Conservation (phyloP, 2,329 filamentous ascomycete genomes). For the Alternaria rosae region DNA sequence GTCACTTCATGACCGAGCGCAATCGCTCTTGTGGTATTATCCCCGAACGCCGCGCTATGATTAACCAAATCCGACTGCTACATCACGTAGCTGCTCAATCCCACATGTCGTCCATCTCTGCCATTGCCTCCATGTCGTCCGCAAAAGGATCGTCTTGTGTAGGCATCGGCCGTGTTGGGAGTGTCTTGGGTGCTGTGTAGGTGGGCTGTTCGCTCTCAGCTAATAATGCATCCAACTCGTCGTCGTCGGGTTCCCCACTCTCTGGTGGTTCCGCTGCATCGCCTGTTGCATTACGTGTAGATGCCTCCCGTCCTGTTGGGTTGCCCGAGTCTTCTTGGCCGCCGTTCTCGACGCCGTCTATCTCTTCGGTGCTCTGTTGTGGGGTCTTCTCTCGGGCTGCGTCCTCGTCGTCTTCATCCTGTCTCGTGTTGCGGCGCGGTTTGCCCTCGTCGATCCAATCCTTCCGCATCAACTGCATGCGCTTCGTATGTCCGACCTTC, state of each 20-base stretch:
- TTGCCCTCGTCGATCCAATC: constrained; percentile 84
- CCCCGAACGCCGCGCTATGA: constrained; percentile 38
- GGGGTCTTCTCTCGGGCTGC: not conserved
- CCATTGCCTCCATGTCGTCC: constrained; percentile 52
- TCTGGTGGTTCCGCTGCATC: constrained; percentile 14
- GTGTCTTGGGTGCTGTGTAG: constrained; percentile 11
- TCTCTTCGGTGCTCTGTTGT: constrained; percentile 12
- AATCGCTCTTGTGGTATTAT: not conserved
- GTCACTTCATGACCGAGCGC: not conserved
- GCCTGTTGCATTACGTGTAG: constrained; percentile 20
- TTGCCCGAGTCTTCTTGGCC: not conserved
- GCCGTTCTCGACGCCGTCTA: constrained; percentile 17
- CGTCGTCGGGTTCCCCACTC: constrained; percentile 55
- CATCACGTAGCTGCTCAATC: constrained; percentile 11
- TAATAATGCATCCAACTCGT: constrained; percentile 63
- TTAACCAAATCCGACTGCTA: constrained; percentile 3
- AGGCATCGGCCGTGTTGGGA: constrained; percentile 15
- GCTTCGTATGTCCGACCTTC: constrained; percentile 86
- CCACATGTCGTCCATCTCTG: constrained; percentile 49
- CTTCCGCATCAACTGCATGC: constrained; percentile 74
- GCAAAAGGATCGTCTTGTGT: constrained; percentile 46
- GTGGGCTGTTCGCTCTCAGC: constrained; percentile 53
- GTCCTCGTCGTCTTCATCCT: constrained; percentile 39
- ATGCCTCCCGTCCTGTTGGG: not conserved
- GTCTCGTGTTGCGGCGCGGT: constrained; percentile 53